Evolutionary conservation across 2,329 filamentous ascomycete genomes (phyloP).

Genomic region (Paradendryphiella salina): DNA sequence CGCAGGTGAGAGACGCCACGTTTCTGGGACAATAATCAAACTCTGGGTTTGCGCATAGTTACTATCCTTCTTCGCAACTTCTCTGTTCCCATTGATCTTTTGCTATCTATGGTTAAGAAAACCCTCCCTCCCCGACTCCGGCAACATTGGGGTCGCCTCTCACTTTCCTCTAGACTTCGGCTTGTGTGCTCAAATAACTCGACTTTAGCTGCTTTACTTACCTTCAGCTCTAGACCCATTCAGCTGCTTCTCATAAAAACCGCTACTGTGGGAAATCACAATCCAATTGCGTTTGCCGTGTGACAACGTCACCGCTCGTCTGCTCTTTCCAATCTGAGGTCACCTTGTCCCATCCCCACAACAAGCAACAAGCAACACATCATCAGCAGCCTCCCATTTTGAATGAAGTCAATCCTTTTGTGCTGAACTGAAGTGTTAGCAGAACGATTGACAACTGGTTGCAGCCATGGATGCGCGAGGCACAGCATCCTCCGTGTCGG

Average conservation of each 20-base stretch:
- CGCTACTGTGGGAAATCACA: too few relatives aligned
- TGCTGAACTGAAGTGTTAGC: not conserved
- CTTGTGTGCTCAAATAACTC: too few relatives aligned
- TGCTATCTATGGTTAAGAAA: too few relatives aligned
- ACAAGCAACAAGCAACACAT: not conserved
- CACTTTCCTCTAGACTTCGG: too few relatives aligned
- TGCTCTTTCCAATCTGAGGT: slow-evolving; percentile 7
- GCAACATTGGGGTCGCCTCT: too few relatives aligned
- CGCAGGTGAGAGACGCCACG: too few relatives aligned
- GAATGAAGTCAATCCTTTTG: not conserved
- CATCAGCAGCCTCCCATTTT: not conserved
- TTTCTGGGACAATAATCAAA: too few relatives aligned
- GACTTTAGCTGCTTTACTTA: too few relatives aligned
- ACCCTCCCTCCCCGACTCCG: too few relatives aligned
- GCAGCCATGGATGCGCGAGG: not conserved
- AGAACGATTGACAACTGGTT: not conserved
- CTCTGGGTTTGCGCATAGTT: too few relatives aligned
- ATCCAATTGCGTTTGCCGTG: not conserved
- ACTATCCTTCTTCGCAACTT: too few relatives aligned
- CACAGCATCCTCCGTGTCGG: not conserved
- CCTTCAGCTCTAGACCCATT: not conserved
- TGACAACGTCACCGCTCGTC: not conserved
- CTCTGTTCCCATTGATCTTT: too few relatives aligned
- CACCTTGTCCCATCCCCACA: slow-evolving; percentile 3
- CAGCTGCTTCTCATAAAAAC: not conserved